Evolutionary conservation across 208 protist species (phyloP), one percentile per base, ranked within the genome.

Genomic region (Tritrichomonas foetus): DNA sequence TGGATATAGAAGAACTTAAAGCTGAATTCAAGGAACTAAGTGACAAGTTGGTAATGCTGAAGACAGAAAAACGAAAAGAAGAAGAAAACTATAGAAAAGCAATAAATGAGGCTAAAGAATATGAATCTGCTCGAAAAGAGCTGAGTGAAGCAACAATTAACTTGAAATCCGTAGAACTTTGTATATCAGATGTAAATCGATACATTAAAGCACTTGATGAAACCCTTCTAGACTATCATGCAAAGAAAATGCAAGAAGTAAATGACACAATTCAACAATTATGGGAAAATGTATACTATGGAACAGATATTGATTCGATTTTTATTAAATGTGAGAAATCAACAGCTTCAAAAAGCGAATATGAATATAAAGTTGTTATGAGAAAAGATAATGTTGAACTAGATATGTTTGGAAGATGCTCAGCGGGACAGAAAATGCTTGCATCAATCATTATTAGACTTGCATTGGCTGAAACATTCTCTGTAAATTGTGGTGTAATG

Each of bases 401-500:
- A 89, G 98, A 99, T 95, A 99, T 99, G 98, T 97, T 98, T 74
- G 98, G 98, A 1, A 97, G 99, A 5, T 99, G 98, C 98, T 95
- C 94, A 16, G 95, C 94, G 1, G 95, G 96, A 39, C 96, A 96
- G 72, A 96, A 97, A 95, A 97, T 99, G 25, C 96, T 99, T 1
- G 99, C 99, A 2, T 99, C 97, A 20, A 95, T 99, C 0, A 96
- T 99, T 41, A 99, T 99, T 94, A 96, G 99, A n/a, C 95, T 99
- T 27, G 98, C 99, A 3, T 95, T 99, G 2, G 98, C 98, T 72
- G 98, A 99, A 94, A 97, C 98, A 3, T 99, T 99, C 95, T 99
- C 98, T 96, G 96, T 97, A 74, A 98, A 99, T 80, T 99, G 99
- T 95, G 98, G 98, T 93, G 98, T 99, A 84, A 96, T 99, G 0